Evolutionary conservation across 345 rosid species (phyloP).

Genomic region (Populus davidiana): DNA sequence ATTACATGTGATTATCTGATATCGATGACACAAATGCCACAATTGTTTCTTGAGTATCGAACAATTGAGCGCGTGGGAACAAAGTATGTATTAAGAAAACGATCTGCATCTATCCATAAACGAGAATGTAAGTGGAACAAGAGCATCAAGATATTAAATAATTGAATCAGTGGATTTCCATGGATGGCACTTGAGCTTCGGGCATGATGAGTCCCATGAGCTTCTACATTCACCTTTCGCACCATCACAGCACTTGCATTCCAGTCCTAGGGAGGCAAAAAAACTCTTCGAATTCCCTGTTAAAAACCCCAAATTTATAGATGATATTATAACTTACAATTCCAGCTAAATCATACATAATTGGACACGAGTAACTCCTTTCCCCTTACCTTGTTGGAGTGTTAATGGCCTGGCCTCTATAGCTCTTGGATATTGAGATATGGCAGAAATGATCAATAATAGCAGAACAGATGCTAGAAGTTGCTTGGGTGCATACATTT

Average conservation of each 20-base stretch:
- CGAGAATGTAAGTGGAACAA: not conserved
- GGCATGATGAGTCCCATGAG: slow-evolving; percentile 36
- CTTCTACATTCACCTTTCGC: slow-evolving; percentile 36
- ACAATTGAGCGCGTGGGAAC: no score
- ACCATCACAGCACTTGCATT: slow-evolving; percentile 51
- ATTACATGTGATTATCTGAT: not conserved
- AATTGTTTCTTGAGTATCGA: not conserved
- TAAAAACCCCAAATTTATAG: not conserved
- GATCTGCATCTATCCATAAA: not conserved
- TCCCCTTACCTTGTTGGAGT: slow-evolving; percentile 1
- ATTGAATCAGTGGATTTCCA: slow-evolving; percentile 31
- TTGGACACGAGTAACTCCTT: no score
- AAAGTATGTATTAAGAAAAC: not conserved
- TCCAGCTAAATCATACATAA: not conserved
- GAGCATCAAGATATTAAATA: not conserved
- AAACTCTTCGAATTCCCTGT: slow-evolving; percentile 27
- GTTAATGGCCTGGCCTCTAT: slow-evolving; percentile 6
- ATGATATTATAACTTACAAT: not conserved
- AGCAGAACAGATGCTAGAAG: not conserved
- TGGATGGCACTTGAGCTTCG: slow-evolving; percentile 41
- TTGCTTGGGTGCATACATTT: slow-evolving; percentile 4
- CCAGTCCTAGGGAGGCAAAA: slow-evolving; percentile 36
- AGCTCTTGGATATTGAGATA: not conserved
- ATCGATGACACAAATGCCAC: not conserved
- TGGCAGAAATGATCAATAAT: not conserved